A percentile compares a stretch with the other conserved stretches of the same genome.
These are phyloP conservation scores for Leccinum uliginosum DNA, from an alignment of 768 basidiomycete genomes.

Conservation along the genomic window DNA sequence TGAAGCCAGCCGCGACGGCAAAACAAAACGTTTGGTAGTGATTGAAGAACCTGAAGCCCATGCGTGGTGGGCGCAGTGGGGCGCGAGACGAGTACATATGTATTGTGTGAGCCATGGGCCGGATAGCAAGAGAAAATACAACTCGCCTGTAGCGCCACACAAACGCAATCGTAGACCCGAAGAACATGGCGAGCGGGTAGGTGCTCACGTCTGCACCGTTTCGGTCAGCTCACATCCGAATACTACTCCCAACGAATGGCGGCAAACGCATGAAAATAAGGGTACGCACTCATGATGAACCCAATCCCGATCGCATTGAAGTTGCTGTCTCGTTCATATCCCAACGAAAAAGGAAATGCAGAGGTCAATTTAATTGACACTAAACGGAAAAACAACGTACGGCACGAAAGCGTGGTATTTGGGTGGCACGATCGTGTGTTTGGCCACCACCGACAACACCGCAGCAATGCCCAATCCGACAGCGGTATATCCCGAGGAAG, in stretches of 20 bases:
- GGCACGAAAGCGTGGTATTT: conserved; percentile 22
- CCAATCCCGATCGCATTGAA: conserved; percentile 26
- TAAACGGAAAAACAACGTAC: conserved; percentile 4
- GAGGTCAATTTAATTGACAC: background rate
- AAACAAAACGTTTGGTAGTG: conserved; percentile 28
- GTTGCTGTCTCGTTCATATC: conserved; percentile 11
- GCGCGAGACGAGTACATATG: background rate
- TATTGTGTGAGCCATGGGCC: background rate
- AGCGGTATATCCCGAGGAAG: conserved; percentile 54
- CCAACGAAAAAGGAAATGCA: background rate
- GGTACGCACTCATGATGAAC: background rate
- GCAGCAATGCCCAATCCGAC: conserved; percentile 48
- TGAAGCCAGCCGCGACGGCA: conserved; percentile 36
- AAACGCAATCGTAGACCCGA: conserved; percentile 23
- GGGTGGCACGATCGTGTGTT: conserved; percentile 24
- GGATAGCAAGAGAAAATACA: background rate
- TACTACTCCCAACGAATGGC: background rate
- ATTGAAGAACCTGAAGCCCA: conserved; percentile 4
- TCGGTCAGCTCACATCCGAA: background rate
- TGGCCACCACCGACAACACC: conserved; percentile 41
- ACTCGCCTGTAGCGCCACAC: conserved; percentile 15
- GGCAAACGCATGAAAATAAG: background rate
- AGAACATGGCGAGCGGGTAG: conserved; percentile 22
- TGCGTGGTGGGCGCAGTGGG: background rate
- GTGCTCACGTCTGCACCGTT: conserved; percentile 17